Conservation (phyloP, 345 rosid species). For the Boechera retrofracta region DNA sequence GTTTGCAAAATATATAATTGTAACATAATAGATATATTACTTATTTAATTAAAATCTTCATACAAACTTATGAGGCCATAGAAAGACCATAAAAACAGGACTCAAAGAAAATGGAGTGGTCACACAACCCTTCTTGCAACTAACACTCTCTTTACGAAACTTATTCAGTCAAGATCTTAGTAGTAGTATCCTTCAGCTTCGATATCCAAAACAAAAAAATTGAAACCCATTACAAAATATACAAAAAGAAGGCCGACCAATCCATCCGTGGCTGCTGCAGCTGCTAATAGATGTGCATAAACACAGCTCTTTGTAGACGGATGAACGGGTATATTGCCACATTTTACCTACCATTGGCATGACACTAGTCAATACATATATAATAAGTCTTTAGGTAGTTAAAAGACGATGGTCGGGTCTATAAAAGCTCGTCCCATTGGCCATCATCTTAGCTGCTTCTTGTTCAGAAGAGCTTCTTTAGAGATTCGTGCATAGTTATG, state of each 20-base stretch:
- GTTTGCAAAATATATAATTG: not conserved
- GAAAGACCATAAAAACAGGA: constrained; percentile 19
- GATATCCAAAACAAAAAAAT: not conserved
- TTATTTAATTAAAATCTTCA: constrained; percentile 32
- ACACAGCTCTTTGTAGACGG: constrained; percentile 73
- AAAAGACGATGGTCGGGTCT: constrained; percentile 40
- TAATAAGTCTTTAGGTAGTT: constrained; percentile 41
- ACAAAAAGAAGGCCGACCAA: constrained; percentile 17
- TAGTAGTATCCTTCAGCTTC: constrained; percentile 17
- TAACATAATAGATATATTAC: not conserved
- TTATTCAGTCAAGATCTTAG: constrained; percentile 26
- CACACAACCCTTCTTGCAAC: constrained; percentile 17
- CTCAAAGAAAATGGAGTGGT: constrained; percentile 7
- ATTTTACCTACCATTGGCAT: constrained; percentile 39
- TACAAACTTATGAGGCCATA: constrained; percentile 30
- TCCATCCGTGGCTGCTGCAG: constrained; percentile 51
- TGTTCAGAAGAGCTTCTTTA: constrained; percentile 43
- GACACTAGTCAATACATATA: constrained; percentile 41
- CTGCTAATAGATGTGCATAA: constrained; percentile 63
- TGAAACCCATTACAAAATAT: constrained; percentile 33
- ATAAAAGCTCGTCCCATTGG: constrained; percentile 48
- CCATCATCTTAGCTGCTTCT: constrained; percentile 32
- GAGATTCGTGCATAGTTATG: constrained; percentile 28
- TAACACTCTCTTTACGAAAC: constrained; percentile 6
- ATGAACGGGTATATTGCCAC: constrained; percentile 47